Percentiles rank a stretch among this genome's conserved stretches.
Conservation (phyloP, 805 yeast species). For the Yarrowia sp. region DNA sequence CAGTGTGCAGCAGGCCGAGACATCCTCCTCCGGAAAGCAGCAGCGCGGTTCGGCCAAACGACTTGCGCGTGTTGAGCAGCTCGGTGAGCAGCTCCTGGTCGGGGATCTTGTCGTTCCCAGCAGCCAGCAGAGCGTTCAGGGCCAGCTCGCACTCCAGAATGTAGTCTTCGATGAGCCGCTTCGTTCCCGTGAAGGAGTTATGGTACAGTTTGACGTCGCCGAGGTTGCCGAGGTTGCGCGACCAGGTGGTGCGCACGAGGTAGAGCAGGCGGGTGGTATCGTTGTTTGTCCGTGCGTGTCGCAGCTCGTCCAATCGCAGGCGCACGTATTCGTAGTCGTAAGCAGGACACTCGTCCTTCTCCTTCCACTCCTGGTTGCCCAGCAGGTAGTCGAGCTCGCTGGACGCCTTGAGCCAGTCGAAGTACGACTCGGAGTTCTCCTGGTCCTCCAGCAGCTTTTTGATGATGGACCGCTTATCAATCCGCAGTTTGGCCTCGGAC, state of each 20-base stretch:
- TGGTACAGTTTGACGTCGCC: conserved; percentile 76
- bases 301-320: conserved; percentile 53
- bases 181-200: conserved; percentile 83
- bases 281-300: conserved; percentile 53
- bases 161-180: conserved; percentile 76
- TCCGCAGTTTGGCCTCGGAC: conserved; percentile 12
- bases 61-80: conserved; percentile 81
- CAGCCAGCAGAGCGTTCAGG: conserved; percentile 39
- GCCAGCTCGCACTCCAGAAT: conserved; percentile 69
- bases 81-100: conserved; percentile 71
- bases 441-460: conserved; percentile 27
- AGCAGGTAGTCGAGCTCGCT: conserved; percentile 60
- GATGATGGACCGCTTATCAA: conserved; percentile 23
- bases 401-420: conserved; percentile 70
- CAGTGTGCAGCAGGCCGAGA: conserved; percentile 88
- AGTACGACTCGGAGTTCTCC: conserved; percentile 35
- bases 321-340: conserved; percentile 70
- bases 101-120: conserved; percentile 45
- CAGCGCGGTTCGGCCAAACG: conserved; percentile 90
- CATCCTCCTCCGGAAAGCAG: conserved; percentile 97
- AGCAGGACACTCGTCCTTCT: conserved; percentile 52
- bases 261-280: conserved; percentile 66
- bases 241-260: conserved; percentile 79
- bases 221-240: conserved; percentile 80
- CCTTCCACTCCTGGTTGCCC: conserved; percentile 72